Conservation (phyloP, 148 eudicot genomes). For the Camellia sinensis region DNA sequence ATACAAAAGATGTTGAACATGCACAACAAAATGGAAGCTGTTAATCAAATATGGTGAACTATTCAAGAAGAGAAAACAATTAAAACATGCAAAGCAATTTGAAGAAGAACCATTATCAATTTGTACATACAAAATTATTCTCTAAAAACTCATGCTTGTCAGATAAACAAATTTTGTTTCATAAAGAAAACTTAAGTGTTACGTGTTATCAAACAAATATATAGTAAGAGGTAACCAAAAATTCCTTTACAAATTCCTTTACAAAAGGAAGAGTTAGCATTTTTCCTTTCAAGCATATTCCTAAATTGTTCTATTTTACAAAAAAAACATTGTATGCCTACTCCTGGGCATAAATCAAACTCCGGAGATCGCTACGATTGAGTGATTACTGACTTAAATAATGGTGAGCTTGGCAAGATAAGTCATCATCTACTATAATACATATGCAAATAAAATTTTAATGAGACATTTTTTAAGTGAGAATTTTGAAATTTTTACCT, state of each 20-base stretch:
- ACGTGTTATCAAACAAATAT: background rate
- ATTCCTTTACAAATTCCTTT: too few relatives aligned
- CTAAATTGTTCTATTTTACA: background rate
- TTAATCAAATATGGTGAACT: background rate
- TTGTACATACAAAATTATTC: background rate
- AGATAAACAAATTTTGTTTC: background rate
- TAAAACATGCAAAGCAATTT: background rate
- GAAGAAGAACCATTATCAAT: background rate
- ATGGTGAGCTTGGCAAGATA: background rate
- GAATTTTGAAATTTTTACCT: constrained; percentile 44
- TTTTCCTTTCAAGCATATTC: background rate
- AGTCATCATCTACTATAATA: background rate
- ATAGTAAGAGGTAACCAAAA: background rate
- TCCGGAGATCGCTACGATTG: too few relatives aligned
- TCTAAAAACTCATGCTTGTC: background rate
- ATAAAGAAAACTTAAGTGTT: background rate
- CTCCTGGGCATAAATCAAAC: background rate
- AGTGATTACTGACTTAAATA: background rate
- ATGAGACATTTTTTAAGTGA: background rate
- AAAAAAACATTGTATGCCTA: background rate
- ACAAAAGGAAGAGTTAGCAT: background rate
- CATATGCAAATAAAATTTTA: constrained; percentile 5
- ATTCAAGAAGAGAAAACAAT: background rate
- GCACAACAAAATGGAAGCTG: background rate
- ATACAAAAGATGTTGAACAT: background rate